Conservation (phyloP, 306 rosid species). For the Ceratonia siliqua region DNA sequence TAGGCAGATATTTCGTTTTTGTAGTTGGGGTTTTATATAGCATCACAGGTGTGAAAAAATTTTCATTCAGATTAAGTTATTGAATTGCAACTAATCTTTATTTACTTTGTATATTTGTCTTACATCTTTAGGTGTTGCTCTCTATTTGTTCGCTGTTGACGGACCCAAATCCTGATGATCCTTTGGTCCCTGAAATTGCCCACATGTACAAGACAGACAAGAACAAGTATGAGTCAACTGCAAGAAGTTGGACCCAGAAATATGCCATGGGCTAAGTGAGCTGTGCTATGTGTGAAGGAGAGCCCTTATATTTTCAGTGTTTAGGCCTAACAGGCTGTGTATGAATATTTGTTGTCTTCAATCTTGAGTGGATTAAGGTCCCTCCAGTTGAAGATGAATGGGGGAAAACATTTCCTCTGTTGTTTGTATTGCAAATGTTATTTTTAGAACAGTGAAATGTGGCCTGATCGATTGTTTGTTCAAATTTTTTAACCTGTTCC, state of each 20-base stretch:
- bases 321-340: constrained; percentile 48
- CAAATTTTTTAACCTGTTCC: neutral
- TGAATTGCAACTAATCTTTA: neutral
- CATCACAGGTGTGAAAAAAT: neutral
- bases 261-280: constrained; percentile 79
- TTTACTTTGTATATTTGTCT: neutral
- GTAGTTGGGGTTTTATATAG: neutral
- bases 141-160: constrained; percentile 85
- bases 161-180: constrained; percentile 90
- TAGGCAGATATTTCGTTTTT: neutral
- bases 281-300: constrained; percentile 37
- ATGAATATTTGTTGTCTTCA: constrained; percentile 49
- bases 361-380: constrained; percentile 46
- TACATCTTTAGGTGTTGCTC: constrained; percentile 62
- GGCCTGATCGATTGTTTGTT: constrained; percentile 22
- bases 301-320: constrained; percentile 29
- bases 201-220: constrained; percentile 96
- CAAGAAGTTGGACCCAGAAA: constrained; percentile 95
- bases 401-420: constrained; percentile 38
- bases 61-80: neutral
- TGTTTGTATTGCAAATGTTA: constrained; percentile 54
- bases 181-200: constrained; percentile 87
- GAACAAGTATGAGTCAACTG: constrained; percentile 81
- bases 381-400: constrained; percentile 34
- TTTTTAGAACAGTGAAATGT: constrained; percentile 44